Evolutionary conservation across 176 grass and related monocot genomes (phyloP).

Genomic region (Bonia amplexicaulis): DNA sequence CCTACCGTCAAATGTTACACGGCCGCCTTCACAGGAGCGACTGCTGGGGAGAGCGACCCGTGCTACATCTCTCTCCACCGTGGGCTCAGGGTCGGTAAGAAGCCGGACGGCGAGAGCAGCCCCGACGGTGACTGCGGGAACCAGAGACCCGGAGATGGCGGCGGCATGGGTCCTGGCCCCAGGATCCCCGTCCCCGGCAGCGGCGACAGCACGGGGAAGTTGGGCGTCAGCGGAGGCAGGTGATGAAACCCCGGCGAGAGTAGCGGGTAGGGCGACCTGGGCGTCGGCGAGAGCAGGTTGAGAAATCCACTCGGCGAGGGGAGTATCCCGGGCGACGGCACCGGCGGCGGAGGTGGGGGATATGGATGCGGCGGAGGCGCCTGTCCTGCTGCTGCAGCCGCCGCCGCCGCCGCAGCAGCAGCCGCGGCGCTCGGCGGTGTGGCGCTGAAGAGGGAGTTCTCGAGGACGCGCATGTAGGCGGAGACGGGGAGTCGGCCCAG

Average conservation of each 20-base stretch:
- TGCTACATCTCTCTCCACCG: slow-evolving; percentile 75
- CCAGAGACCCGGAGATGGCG: slow-evolving; percentile 51
- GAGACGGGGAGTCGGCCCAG: slow-evolving; percentile 68
- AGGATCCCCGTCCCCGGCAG: slow-evolving; percentile 58
- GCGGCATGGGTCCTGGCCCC: slow-evolving; percentile 55
- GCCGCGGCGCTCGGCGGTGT: slow-evolving; percentile 33
- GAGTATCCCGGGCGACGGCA: slow-evolving; percentile 50
- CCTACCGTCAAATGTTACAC: slow-evolving; percentile 50
- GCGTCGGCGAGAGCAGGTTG: slow-evolving; percentile 66
- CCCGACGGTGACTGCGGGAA: slow-evolving; percentile 68
- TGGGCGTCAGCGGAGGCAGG: slow-evolving; percentile 47
- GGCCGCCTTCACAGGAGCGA: not conserved
- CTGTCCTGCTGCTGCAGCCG: not conserved
- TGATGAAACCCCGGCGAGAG: slow-evolving; percentile 66
- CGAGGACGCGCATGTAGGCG: slow-evolving; percentile 81
- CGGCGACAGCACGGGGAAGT: slow-evolving; percentile 59
- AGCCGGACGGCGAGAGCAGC: slow-evolving; percentile 62
- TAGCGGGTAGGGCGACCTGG: slow-evolving; percentile 67
- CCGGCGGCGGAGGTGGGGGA: slow-evolving; percentile 32
- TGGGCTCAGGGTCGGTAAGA: slow-evolving; percentile 63
- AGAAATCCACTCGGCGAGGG: slow-evolving; percentile 63
- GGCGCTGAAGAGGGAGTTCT: slow-evolving; percentile 69
- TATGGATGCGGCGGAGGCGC: slow-evolving; percentile 14
- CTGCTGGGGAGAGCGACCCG: not conserved
- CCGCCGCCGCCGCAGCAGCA: not conserved